Evolutionary conservation across 192 early-diverging fungal genomes (phyloP), one percentile per base, ranked within the genome.

Genomic region (Chytriomyces sp.): DNA sequence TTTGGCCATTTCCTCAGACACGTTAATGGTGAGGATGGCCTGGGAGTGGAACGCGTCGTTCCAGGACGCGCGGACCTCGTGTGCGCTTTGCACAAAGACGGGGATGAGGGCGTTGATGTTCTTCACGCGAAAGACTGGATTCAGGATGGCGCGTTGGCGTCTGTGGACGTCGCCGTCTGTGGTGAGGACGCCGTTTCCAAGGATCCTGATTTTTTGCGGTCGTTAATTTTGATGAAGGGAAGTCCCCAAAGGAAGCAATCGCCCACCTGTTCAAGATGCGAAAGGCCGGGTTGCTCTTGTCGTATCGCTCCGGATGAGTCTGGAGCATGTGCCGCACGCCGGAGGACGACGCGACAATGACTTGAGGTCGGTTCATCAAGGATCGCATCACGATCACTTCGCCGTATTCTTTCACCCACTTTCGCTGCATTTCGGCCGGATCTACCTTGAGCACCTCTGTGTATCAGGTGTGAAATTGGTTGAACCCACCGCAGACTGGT

Each of bases 61-160:
- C 64, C 64, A 66, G 49, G 14, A n/a, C 7, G 8, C 17, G 52
- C 32, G 49, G 19, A 54, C 7, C 30, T 66, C 64, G 2, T 32
- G 55, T 8, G 64, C 26, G 12, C 26, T 32, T 30, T 22, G 17
- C 32, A 61, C 38, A 37, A 61, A 61, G 32, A 19, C 33, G 59
- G 59, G 59, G 5, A 61, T 37, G 12, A 41, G 30, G 14, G 12
- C 33, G 49, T 41, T 55, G 55, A 66, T 17, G 38, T 53, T 66
- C 32, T 66, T 66, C 2, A 32, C 25, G 34, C 25, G 22, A 34
- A 66, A 66, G 7, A 41, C 64, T 31, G 64, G 64, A 52, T 10
- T 53, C 12, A 38, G 25, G 30, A 66, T 56, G 26, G 64, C 64
- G 10, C 64, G 64, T 26, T 66, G 64, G n/a, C 64, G 49, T 10